Base-by-base conservation (phyloP, 495 filamentous ascomycete species). In the Podospora tetraspora region DNA sequence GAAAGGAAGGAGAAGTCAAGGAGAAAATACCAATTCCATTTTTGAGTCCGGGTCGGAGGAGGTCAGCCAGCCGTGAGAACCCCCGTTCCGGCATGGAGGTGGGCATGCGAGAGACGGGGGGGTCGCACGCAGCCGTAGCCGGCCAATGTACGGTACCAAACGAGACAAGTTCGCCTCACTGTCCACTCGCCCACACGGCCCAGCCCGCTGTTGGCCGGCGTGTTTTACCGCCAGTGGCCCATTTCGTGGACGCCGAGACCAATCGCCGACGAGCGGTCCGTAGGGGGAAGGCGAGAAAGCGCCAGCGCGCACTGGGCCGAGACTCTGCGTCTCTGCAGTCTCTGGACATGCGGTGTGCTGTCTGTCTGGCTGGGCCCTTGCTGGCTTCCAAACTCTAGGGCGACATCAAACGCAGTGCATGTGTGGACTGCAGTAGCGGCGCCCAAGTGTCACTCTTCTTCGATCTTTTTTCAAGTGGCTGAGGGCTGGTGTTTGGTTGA, bases 161-260 rank as follows among this genome's bases (percentile, higher is more conserved):
- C 52, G 32, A 66, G 30, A 12, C 25, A 59, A 59, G 57, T 57
- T 57, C 58, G 65, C 65, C 65, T 61, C 57, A 52, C 65, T 65
- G 63, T 43, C 62, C 62, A 16, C 8, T 24, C 27, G 29, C 2
- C 37, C 56, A 16, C 56, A 58, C 27, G 56, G 27, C 27, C 52
- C 32, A 34, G 60, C 32, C 32, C 32, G 57, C 58, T 43, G 65
- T 66, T 66, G 65, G 65, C 65, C 65, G 34, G 65, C 65, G 65
- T 66, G 65, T 60, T 66, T 66, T 61, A 25, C 29, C 65, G 60
- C 58, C 34, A 66, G 65, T 66, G 65, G 65, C 58, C 58, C 34
- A 23, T 58, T 27, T 58, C 43, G 23, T 58, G 11, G 27, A n/a
- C 25, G 11, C 25, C 52, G 19, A 66, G 56, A 37, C 64, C 64